Evolutionary conservation across 2,329 filamentous ascomycete species (phyloP), one percentile per base, ranked within the genome.

Genomic region (Penicillium capsulatum): DNA sequence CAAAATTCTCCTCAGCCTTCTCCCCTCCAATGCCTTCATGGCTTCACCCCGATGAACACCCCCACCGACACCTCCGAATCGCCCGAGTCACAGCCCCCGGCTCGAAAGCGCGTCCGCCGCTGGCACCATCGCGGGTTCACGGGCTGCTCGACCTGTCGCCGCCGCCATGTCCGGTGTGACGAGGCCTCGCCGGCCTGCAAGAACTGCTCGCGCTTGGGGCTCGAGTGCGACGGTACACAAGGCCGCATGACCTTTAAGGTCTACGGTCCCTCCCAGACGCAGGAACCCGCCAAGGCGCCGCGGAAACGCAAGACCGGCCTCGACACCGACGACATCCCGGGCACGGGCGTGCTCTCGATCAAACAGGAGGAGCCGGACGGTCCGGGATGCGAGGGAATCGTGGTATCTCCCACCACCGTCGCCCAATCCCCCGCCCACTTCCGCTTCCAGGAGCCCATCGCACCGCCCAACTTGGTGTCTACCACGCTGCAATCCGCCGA

Each of bases 101-200:
- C 53, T 11, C 51, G 54, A 31, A 64, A 63, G 42, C 60, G 61
- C 38, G 58, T 63, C 32, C 61, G 61, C 17, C 53, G 59, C 51
- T 68, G 65, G 65, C 65, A 67, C 48, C 64, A 66, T 31, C 63
- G 65, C 20, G 64, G 64, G 7, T 68, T 68, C 37, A 68, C 65
- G 1, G 65, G 65, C 7, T 68, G 65, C 40, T 61, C 61, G 22
- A 67, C 63, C 38, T 68, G 65, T 44, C 62, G 64, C 33, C 57
- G 62, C 22, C 62, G 65, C 17, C 65, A 68, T 54, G 64, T 60
- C 34, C 63, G 58, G 47, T 65, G 62, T 38, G 62, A 65, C 31
- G 62, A 64, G 38, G 50, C 60, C 1, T 61, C 57, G 2, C 62
- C 65, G 1, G 55, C 54, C 2, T 68, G 65, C 49, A 57, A 58